phyloP scores from a whole-genome alignment of 768 basidiomycete species.

The Hysterangium stoloniferum region DNA sequence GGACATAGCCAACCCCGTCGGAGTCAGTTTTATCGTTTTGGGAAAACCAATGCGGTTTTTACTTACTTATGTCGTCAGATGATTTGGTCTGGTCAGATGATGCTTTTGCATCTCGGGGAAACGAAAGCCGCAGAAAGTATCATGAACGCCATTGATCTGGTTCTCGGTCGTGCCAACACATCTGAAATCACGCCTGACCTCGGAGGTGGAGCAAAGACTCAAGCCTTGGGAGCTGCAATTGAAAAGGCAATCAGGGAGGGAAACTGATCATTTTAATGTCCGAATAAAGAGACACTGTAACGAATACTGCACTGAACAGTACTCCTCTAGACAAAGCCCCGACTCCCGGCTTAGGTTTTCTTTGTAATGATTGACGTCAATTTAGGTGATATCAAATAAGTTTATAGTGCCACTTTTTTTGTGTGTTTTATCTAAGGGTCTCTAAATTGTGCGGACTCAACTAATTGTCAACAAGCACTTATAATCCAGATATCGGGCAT shows the following conservation, averaged over 20 bases:
- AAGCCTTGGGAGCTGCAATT: conserved; percentile 6
- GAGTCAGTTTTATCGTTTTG: conserved; percentile 12
- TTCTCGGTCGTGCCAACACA: conserved; percentile 8
- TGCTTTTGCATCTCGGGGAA: conserved; percentile 40
- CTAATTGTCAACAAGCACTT: no score
- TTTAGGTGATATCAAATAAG: no score
- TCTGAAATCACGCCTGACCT: conserved; percentile 7
- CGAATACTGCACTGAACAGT: not conserved
- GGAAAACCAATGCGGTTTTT: not conserved
- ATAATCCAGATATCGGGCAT: no score
- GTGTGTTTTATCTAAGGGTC: no score
- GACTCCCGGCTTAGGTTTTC: no score
- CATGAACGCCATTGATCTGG: conserved; percentile 2
- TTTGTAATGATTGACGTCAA: no score
- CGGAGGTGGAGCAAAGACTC: conserved; percentile 6
- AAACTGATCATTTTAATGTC: no score
- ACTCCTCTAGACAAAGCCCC: no score
- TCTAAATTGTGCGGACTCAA: no score
- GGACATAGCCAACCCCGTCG: conserved; percentile 48
- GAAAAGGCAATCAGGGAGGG: conserved; percentile 6
- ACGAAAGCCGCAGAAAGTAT: conserved; percentile 28
- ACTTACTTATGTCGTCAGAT: conserved; percentile 19
- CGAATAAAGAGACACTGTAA: not conserved
- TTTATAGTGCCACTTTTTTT: no score
- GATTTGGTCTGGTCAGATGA: conserved; percentile 47